These are phyloP conservation scores for Fomitopsis pinicola DNA, from an alignment of 1,284 basidiomycete species.

Conservation along the genomic window DNA sequence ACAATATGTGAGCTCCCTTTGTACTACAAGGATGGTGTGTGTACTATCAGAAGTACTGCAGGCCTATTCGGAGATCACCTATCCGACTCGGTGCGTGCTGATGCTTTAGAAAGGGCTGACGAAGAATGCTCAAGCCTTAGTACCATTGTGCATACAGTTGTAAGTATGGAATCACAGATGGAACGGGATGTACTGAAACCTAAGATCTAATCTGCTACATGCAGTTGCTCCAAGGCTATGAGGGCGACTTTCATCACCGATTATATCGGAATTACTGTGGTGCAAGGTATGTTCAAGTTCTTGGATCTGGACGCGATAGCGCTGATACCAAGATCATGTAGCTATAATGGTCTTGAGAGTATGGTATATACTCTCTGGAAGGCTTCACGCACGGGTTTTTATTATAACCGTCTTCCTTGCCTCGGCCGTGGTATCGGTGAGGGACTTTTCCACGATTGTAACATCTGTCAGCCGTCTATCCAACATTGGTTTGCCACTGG, in stretches of 20 bases:
- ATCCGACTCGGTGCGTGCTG: neutral
- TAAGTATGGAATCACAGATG: neutral
- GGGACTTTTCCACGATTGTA: constrained; percentile 11
- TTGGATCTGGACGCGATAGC: neutral
- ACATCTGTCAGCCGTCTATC: constrained; percentile 11
- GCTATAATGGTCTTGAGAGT: constrained; percentile 25
- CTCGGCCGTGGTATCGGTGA: constrained; percentile 6
- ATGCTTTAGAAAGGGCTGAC: too few relatives aligned
- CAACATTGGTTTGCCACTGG: constrained; percentile 7
- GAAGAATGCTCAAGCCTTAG: neutral
- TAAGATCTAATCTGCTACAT: too few relatives aligned
- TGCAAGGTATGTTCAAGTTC: constrained; percentile 15
- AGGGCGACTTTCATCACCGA: neutral
- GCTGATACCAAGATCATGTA: neutral
- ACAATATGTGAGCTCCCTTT: neutral
- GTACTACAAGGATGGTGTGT: constrained; percentile 6
- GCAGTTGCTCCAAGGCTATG: neutral
- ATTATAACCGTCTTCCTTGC: constrained; percentile 13
- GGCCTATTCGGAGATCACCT: neutral
- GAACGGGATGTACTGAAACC: too few relatives aligned
- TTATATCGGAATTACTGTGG: constrained; percentile 7
- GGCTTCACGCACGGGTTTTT: constrained; percentile 8
- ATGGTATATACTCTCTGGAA: constrained; percentile 25
- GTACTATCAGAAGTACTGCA: neutral
- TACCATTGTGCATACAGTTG: neutral